These are phyloP conservation scores for Phycomyces blakesleeanus DNA, from an alignment of 192 early-diverging fungal species.

Conservation along the genomic window DNA sequence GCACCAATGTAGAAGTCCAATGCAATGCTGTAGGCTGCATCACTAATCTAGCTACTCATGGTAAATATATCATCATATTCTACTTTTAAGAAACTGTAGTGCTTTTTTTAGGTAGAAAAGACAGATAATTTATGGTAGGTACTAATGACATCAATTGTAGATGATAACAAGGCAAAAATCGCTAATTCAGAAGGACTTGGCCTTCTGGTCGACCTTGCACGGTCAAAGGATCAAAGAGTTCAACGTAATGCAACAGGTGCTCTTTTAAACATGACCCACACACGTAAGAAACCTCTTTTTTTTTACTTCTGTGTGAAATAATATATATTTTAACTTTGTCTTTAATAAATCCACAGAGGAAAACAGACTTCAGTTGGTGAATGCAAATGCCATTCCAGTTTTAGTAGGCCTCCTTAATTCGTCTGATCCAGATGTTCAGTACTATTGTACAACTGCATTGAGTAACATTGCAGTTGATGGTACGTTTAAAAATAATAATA, in stretches of 20 bases:
- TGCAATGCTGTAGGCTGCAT: slow-evolving; percentile 93
- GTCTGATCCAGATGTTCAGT: slow-evolving; percentile 85
- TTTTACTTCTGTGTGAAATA: no score
- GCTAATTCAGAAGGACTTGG: slow-evolving; percentile 79
- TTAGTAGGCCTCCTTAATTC: slow-evolving; percentile 71
- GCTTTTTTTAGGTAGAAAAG: no score
- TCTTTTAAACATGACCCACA: slow-evolving; percentile 90
- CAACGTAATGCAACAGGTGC: slow-evolving; percentile 90
- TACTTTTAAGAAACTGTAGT: no score
- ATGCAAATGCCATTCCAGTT: slow-evolving; percentile 78
- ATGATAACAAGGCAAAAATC: slow-evolving; percentile 87
- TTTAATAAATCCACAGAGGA: slow-evolving; percentile 38
- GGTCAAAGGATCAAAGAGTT: slow-evolving; percentile 78
- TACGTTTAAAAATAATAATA: slow-evolving; percentile 1
- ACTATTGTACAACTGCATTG: slow-evolving; percentile 86
- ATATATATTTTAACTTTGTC: neutral
- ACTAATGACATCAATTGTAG: slow-evolving; percentile 30
- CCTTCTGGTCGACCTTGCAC: slow-evolving; percentile 68
- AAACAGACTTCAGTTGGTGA: slow-evolving; percentile 77
- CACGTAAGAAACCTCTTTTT: slow-evolving; percentile 37
- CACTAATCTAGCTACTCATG: slow-evolving; percentile 84
- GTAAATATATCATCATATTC: slow-evolving; percentile 30
- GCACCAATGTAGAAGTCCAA: slow-evolving; percentile 82
- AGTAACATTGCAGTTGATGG: slow-evolving; percentile 88
- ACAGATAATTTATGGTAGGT: no score